Conservation (phyloP, 495 filamentous ascomycete genomes). For the Lasiosphaeria hispida region DNA sequence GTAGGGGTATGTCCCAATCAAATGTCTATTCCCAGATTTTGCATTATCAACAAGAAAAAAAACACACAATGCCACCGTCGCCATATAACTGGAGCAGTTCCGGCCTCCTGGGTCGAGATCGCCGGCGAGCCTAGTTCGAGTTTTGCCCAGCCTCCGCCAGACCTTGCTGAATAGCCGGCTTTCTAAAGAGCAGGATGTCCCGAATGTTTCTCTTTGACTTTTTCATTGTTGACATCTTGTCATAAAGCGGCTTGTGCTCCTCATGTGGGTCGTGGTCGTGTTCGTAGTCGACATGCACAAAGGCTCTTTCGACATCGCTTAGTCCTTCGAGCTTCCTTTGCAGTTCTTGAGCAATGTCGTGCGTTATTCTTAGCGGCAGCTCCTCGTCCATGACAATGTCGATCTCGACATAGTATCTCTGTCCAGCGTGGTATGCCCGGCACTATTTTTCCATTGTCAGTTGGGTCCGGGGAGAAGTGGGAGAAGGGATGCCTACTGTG, state of each 20-base stretch:
- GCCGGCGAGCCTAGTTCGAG: not conserved
- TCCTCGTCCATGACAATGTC: constrained; percentile 57
- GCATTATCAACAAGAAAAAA: not conserved
- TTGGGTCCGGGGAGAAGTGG: not conserved
- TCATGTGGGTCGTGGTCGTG: constrained; percentile 46
- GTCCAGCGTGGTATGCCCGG: constrained; percentile 55
- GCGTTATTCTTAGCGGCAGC: constrained; percentile 47
- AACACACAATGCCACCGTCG: not conserved
- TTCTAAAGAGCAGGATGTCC: constrained; percentile 40
- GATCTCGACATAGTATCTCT: constrained; percentile 57
- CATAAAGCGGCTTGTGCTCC: constrained; percentile 56
- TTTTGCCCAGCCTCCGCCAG: not conserved
- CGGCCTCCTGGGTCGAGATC: not conserved
- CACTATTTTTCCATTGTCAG: constrained; percentile 26
- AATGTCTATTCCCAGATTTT: too few relatives aligned
- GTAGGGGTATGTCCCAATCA: too few relatives aligned
- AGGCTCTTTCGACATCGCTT: constrained; percentile 52
- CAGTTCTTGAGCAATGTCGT: constrained; percentile 53
- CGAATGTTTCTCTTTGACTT: constrained; percentile 31
- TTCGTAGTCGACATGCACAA: constrained; percentile 58
- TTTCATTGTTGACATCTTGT: constrained; percentile 26
- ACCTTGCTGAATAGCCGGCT: constrained; percentile 28
- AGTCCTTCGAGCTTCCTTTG: constrained; percentile 57
- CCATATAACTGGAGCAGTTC: not conserved
- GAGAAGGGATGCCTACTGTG: constrained; percentile 33